Evolutionary conservation across 192 early-diverging fungal genomes (phyloP).

Genomic region (Backusella mclennaniae): DNA sequence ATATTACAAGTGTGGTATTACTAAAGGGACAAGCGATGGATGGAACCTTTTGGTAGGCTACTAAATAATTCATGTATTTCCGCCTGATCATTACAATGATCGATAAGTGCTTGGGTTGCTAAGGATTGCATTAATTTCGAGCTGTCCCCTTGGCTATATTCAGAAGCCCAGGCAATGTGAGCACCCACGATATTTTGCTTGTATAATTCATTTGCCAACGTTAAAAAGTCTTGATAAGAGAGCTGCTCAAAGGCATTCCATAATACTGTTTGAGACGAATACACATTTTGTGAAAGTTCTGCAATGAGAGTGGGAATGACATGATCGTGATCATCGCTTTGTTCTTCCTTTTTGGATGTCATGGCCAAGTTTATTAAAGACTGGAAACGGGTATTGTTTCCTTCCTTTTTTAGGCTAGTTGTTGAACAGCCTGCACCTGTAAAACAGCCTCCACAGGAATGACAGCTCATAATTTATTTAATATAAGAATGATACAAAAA

Average conservation of each 20-base stretch:
- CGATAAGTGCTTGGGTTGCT: constrained; percentile 9
- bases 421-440: constrained; percentile 21
- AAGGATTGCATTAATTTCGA: not conserved
- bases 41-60: not conserved
- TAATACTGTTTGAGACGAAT: constrained; percentile 27
- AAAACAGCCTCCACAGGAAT: constrained; percentile 27
- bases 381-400: not conserved
- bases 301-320: constrained; percentile 23
- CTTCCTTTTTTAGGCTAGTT: not conserved
- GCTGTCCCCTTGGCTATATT: constrained; percentile 14
- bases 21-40: not conserved
- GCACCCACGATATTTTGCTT: constrained; percentile 6
- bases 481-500: constrained; percentile 2
- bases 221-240: constrained; percentile 14
- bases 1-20: not conserved
- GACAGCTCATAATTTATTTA: constrained; percentile 22
- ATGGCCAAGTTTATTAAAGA: constrained; percentile 8
- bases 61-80: constrained; percentile 29
- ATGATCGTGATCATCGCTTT: constrained; percentile 16
- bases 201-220: not conserved
- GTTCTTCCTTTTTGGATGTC: not conserved
- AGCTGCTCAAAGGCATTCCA: constrained; percentile 12
- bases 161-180: constrained; percentile 27
- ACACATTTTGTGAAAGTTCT: constrained; percentile 14
- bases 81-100: constrained; percentile 24